These are phyloP conservation scores for Pseudogymnoascus sp. DNA, from an alignment of 2,329 filamentous ascomycete species.

Conservation along the genomic window DNA sequence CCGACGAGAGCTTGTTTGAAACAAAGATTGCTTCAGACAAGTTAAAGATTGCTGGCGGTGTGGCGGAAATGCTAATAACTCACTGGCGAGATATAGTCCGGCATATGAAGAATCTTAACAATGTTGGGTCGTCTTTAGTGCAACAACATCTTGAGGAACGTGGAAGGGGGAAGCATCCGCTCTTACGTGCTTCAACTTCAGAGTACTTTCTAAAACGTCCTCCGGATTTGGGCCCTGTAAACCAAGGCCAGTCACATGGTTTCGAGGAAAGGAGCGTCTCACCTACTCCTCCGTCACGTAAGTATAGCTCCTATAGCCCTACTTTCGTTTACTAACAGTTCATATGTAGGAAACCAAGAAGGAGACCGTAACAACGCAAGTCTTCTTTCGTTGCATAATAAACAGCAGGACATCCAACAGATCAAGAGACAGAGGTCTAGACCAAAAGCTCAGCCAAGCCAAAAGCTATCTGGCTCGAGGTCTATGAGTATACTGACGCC, in stretches of 20 bases:
- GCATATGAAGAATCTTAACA: conserved; percentile 45
- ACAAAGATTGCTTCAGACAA: conserved; percentile 41
- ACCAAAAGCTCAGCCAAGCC: conserved; percentile 18
- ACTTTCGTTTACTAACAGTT: neutral
- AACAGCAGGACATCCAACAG: neutral
- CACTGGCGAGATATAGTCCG: conserved; percentile 59
- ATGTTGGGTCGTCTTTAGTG: conserved; percentile 14
- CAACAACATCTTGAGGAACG: conserved; percentile 13
- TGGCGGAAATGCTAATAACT: conserved; percentile 58
- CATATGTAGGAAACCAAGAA: neutral
- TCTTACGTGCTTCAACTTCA: conserved; percentile 36
- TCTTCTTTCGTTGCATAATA: neutral
- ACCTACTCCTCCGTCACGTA: conserved; percentile 30
- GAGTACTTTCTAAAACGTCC: conserved; percentile 36
- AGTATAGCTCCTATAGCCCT: conserved; percentile 20
- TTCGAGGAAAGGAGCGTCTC: conserved; percentile 26
- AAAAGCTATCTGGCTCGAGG: conserved; percentile 18
- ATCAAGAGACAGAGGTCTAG: conserved; percentile 24
- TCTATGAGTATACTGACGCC: conserved; percentile 18
- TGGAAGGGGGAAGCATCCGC: conserved; percentile 14
- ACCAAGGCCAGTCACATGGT: conserved; percentile 16
- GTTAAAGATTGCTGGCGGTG: conserved; percentile 48
- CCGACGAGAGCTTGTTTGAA: conserved; percentile 17
- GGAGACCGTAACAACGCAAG: neutral
- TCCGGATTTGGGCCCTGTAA: conserved; percentile 28